phyloP scores from a whole-genome alignment of 2,329 filamentous ascomycete species.

The Calonectria montana region DNA sequence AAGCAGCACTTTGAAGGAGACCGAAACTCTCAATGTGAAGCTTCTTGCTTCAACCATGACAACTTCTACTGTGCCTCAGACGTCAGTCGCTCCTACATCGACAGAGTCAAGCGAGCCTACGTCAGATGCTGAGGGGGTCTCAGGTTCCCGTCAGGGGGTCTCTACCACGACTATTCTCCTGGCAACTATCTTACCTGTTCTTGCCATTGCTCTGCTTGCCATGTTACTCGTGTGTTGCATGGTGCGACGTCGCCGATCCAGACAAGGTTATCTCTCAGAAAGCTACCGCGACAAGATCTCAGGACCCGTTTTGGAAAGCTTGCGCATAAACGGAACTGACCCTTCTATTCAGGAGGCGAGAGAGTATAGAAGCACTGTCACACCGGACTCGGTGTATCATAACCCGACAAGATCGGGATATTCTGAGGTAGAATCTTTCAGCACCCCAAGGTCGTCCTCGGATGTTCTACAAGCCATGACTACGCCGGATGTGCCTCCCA shows the following conservation, averaged over 20 bases:
- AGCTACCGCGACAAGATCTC: slow-evolving; percentile 49
- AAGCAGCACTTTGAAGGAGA: slow-evolving; percentile 48
- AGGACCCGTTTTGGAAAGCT: slow-evolving; percentile 43
- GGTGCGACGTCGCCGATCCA: slow-evolving; percentile 45
- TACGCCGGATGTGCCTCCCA: slow-evolving; percentile 39
- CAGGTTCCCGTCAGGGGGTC: slow-evolving; percentile 36
- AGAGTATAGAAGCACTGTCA: slow-evolving; percentile 23
- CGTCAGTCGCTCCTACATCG: slow-evolving; percentile 37
- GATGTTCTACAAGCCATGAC: slow-evolving; percentile 36
- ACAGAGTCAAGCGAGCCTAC: slow-evolving; percentile 36
- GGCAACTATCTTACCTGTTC: slow-evolving; percentile 57
- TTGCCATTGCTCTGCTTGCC: slow-evolving; percentile 48
- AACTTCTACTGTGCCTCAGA: slow-evolving; percentile 30
- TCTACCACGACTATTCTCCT: slow-evolving; percentile 52
- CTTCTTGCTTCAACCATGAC: slow-evolving; percentile 45
- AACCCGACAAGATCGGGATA: slow-evolving; percentile 33
- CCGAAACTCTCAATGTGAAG: slow-evolving; percentile 50
- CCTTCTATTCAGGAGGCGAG: slow-evolving; percentile 35
- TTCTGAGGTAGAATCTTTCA: slow-evolving; percentile 40
- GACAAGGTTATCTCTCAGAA: slow-evolving; percentile 42
- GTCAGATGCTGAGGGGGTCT: slow-evolving; percentile 24
- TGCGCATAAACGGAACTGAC: slow-evolving; percentile 42
- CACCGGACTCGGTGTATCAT: slow-evolving; percentile 19
- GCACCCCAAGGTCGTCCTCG: slow-evolving; percentile 41
- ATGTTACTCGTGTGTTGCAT: slow-evolving; percentile 49